Conservation (phyloP, 2,329 filamentous ascomycete genomes). For the Lithohypha guttulata region DNA sequence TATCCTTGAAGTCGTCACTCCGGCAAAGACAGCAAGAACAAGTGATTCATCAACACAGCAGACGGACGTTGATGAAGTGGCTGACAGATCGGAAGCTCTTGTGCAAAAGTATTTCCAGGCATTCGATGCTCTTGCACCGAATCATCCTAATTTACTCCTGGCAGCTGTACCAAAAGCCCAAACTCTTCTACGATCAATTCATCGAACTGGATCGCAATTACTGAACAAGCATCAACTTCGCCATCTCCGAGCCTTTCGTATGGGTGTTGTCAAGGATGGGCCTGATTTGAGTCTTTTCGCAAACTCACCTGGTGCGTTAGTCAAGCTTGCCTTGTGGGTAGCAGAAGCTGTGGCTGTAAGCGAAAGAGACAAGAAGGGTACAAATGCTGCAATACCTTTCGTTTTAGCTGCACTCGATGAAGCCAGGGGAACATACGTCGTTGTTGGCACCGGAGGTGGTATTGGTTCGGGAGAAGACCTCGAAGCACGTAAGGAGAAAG, state of each 20-base stretch:
- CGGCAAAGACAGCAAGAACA: conserved; percentile 19
- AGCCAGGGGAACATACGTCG: conserved; percentile 72
- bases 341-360: conserved; percentile 84
- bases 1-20: conserved; percentile 72
- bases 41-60: conserved; percentile 13
- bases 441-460: conserved; percentile 83
- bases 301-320: conserved; percentile 73
- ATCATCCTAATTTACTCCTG: conserved; percentile 46
- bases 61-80: conserved; percentile 13
- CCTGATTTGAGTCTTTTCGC: conserved; percentile 86
- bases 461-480: conserved; percentile 66
- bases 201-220: conserved; percentile 80
- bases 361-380: conserved; percentile 61
- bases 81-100: conserved; percentile 22
- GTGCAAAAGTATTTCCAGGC: conserved; percentile 46
- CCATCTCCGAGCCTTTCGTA: conserved; percentile 81
- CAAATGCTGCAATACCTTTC: conserved; percentile 65
- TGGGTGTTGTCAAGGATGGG: conserved; percentile 91
- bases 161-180: conserved; percentile 74
- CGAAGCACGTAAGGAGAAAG: conserved; percentile 53
- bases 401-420: conserved; percentile 88
- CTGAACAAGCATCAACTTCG: conserved; percentile 92
- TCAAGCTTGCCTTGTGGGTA: conserved; percentile 89
- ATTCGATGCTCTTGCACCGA: conserved; percentile 45
- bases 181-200: conserved; percentile 81